Percentiles rank a stretch among this genome's conserved stretches.
Evolutionary conservation across 1,284 basidiomycete species (phyloP).

Genomic region (Vanrija sp.): DNA sequence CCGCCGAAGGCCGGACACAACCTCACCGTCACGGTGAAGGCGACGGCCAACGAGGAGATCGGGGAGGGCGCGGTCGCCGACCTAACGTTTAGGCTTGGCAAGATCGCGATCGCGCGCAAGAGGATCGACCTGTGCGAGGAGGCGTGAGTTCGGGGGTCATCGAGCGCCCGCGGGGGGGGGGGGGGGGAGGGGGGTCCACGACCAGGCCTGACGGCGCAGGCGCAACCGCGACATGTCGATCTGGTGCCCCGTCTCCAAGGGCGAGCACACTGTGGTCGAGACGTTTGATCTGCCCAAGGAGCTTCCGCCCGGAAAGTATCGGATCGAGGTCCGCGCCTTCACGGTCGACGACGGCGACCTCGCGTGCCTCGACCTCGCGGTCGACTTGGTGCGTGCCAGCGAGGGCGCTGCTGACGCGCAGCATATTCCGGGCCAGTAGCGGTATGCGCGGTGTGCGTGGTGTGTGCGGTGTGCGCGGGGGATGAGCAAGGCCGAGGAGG

Average conservation of each 20-base stretch:
- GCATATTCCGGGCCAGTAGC: too few species aligned
- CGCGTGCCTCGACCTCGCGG: slow-evolving; percentile 71
- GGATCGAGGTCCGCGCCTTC: slow-evolving; percentile 66
- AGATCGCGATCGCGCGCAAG: slow-evolving; percentile 79
- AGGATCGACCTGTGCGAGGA: slow-evolving; percentile 84
- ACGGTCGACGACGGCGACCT: slow-evolving; percentile 71
- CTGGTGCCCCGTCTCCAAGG: slow-evolving; percentile 57
- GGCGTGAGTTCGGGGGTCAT: slow-evolving; percentile 61
- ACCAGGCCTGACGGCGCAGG: slow-evolving; percentile 13
- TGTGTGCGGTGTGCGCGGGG: too few species aligned
- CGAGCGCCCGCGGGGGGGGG: too few species aligned
- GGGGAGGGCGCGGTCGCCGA: slow-evolving; percentile 87
- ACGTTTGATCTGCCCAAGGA: slow-evolving; percentile 79
- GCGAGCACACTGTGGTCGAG: slow-evolving; percentile 66
- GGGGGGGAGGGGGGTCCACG: too few species aligned
- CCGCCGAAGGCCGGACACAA: slow-evolving; percentile 77
- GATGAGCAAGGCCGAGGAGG: too few species aligned
- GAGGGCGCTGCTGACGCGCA: slow-evolving; percentile 3
- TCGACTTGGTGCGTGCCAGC: slow-evolving; percentile 53
- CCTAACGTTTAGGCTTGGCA: slow-evolving; percentile 80
- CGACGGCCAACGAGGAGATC: slow-evolving; percentile 59
- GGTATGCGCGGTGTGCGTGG: too few species aligned
- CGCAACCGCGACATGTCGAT: slow-evolving; percentile 37
- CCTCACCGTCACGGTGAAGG: slow-evolving; percentile 73
- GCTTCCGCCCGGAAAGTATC: slow-evolving; percentile 87